phyloP scores from a whole-genome alignment of 2,329 filamentous ascomycete genomes.

The Fusarium pseudograminearum region DNA sequence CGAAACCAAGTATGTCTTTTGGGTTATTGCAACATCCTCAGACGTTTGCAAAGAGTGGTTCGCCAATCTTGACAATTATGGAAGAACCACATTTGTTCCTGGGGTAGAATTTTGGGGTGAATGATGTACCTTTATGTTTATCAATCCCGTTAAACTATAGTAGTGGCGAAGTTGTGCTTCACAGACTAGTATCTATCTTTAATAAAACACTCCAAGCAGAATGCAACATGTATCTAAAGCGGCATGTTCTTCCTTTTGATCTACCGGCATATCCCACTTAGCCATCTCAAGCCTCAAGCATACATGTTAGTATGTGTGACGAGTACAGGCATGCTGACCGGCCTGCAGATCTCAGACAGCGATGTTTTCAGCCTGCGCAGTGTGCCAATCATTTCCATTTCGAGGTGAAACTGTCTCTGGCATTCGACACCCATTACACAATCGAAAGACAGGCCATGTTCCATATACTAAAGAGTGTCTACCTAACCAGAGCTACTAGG shows the following conservation, averaged over 20 bases:
- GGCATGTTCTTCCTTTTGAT: no score
- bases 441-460: not conserved
- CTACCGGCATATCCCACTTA: no score
- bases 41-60: not conserved
- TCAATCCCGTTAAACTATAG: no score
- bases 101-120: no score
- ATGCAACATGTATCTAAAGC: no score
- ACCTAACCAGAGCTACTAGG: fast-evolving
- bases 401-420: not conserved
- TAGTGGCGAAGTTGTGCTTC: no score
- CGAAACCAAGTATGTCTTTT: fast-evolving
- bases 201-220: no score
- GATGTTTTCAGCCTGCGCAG: not conserved
- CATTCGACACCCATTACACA: fast-evolving
- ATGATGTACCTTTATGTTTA: no score
- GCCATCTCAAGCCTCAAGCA: not conserved
- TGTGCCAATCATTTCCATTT: not conserved
- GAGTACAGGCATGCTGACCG: not conserved
- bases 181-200: no score
- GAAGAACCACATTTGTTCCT: not conserved
- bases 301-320: fast-evolving
- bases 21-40: not conserved
- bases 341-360: not conserved
- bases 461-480: not conserved
- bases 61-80: not conserved